Conservation (phyloP, 768 basidiomycete genomes). For the Leccinum pellstonianum region DNA sequence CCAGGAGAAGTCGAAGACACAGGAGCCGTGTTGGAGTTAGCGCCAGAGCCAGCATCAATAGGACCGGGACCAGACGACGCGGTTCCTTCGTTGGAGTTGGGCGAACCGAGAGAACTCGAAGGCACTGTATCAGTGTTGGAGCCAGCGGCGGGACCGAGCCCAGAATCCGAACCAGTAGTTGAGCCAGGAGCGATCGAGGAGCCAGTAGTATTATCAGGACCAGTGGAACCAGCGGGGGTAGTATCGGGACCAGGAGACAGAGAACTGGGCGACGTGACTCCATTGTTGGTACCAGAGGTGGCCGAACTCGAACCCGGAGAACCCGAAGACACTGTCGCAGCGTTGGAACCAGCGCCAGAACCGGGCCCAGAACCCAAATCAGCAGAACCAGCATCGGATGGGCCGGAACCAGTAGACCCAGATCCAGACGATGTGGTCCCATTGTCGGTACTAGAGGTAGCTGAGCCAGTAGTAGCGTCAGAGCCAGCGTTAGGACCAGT, state of each 20-base stretch:
- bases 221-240: not conserved
- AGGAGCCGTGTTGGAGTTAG: not conserved
- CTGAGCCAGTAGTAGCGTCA: not conserved
- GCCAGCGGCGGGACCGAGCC: not conserved
- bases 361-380: not conserved
- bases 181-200: not conserved
- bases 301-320: no score
- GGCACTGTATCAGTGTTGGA: not conserved
- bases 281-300: no score
- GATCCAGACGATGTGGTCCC: not conserved
- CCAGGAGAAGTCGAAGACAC: not conserved
- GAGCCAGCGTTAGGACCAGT: not conserved
- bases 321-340: not conserved
- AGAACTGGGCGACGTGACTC: not conserved
- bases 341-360: not conserved
- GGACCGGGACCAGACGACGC: not conserved
- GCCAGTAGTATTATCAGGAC: not conserved
- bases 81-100: no score
- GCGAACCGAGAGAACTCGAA: not conserved
- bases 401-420: not conserved
- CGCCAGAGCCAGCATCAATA: not conserved
- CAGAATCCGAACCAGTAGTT: not conserved
- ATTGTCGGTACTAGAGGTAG: not conserved
- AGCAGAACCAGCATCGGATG: not conserved
- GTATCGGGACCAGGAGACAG: not conserved